Conservation (phyloP, 768 basidiomycete species). For the Termitomyces titanicus region DNA sequence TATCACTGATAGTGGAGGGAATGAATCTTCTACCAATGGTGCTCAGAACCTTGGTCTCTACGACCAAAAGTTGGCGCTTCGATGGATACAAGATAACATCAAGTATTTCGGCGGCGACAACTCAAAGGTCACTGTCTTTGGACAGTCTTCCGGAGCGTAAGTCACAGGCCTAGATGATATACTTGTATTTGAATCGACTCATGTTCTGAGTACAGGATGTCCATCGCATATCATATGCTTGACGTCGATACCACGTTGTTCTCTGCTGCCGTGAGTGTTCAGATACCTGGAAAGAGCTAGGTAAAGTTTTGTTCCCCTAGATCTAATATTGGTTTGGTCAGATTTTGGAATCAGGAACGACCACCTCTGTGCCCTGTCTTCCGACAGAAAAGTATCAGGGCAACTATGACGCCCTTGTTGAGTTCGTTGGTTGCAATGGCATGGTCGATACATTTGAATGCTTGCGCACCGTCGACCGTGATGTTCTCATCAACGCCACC, state of each 20-base stretch:
- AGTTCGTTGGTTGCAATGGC: slow-evolving; percentile 26
- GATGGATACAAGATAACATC: slow-evolving; percentile 62
- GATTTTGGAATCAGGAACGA: slow-evolving; percentile 43
- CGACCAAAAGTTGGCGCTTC: slow-evolving; percentile 41
- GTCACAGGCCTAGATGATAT: slow-evolving; percentile 30
- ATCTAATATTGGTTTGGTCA: slow-evolving; percentile 8
- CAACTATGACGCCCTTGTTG: slow-evolving; percentile 37
- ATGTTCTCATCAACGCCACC: slow-evolving; percentile 15
- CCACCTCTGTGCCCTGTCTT: slow-evolving; percentile 26
- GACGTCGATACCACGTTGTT: slow-evolving; percentile 26
- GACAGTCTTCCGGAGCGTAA: slow-evolving; percentile 52
- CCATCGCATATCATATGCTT: slow-evolving; percentile 35
- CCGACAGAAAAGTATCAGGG: slow-evolving; percentile 24
- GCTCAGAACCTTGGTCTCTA: slow-evolving; percentile 44
- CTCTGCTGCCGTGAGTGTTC: slow-evolving; percentile 26
- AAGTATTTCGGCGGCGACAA: slow-evolving; percentile 42
- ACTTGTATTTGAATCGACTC: neutral
- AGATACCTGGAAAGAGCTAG: too few species aligned
- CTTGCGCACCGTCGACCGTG: slow-evolving; percentile 13
- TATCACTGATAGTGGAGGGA: slow-evolving; percentile 8
- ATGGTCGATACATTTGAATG: slow-evolving; percentile 25
- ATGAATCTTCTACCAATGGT: slow-evolving; percentile 29
- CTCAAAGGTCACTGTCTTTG: slow-evolving; percentile 44
- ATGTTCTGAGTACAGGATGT: slow-evolving; percentile 9
- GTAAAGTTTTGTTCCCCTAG: too few species aligned